Conservation (phyloP, 1,284 basidiomycete genomes). For the Ustilago crameri region DNA sequence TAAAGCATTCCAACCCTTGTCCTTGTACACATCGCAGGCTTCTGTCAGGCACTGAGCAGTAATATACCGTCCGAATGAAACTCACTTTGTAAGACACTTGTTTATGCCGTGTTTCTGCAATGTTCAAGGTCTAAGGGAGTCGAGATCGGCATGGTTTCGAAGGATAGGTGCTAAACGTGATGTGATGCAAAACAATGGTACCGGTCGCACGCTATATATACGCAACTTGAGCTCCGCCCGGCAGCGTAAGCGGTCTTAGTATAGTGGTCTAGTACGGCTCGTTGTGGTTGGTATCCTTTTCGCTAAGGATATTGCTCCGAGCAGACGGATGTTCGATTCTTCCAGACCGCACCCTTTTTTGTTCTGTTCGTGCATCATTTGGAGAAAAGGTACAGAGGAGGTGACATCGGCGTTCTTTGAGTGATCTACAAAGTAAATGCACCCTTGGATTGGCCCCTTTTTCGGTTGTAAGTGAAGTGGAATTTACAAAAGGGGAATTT, state of each 20-base stretch:
- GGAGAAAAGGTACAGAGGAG: background rate
- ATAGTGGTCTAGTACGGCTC: conserved; percentile 38
- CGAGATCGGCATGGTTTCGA: no score
- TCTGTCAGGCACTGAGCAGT: conserved; percentile 7
- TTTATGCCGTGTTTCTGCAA: no score
- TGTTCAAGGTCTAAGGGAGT: no score
- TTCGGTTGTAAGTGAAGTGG: no score
- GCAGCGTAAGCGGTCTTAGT: conserved; percentile 13
- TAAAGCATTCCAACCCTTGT: conserved; percentile 26
- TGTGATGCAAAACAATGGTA: no score
- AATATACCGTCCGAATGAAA: background rate
- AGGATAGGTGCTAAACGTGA: no score
- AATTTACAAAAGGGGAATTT: no score
- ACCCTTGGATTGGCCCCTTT: no score
- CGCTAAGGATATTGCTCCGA: conserved; percentile 9
- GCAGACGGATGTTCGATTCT: conserved; percentile 50
- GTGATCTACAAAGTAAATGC: no score
- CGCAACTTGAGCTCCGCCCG: background rate
- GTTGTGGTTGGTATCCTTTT: conserved; percentile 17
- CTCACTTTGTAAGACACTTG: no score
- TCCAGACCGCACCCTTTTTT: conserved; percentile 22
- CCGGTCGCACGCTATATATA: conserved; percentile 2
- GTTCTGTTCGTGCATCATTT: background rate
- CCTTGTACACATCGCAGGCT: conserved; percentile 31
- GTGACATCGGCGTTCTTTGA: no score